Conservation (phyloP, 495 filamentous ascomycete genomes). For the Tuber umbilicatum region DNA sequence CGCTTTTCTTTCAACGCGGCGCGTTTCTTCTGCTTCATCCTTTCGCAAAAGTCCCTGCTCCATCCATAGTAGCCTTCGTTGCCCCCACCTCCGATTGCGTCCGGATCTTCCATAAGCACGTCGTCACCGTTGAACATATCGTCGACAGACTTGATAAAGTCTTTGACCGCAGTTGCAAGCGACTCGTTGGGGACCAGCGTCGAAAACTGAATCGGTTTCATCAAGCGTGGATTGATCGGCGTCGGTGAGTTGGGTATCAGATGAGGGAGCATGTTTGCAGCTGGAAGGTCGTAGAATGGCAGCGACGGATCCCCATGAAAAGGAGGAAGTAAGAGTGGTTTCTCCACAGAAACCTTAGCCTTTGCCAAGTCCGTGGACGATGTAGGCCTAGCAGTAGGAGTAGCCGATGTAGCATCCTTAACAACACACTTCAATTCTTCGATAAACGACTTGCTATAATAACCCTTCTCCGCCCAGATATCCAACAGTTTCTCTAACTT, state of each 20-base stretch:
- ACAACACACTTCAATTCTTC: conserved; percentile 51
- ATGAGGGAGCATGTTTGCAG: conserved; percentile 71
- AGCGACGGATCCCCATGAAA: conserved; percentile 66
- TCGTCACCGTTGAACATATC: conserved; percentile 51
- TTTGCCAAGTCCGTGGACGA: conserved; percentile 21
- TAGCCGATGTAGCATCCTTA: conserved; percentile 40
- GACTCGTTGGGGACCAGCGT: conserved; percentile 64
- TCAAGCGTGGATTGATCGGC: conserved; percentile 62
- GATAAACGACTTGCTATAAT: conserved; percentile 57
- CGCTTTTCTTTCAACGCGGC: conserved; percentile 30
- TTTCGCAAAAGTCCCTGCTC: conserved; percentile 71
- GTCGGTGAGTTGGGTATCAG: conserved; percentile 67
- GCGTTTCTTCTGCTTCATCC: conserved; percentile 62
- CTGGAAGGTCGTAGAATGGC: conserved; percentile 79
- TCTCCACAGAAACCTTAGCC: conserved; percentile 17
- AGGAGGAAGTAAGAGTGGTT: conserved; percentile 35
- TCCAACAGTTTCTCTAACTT: conserved; percentile 61
- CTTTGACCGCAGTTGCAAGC: conserved; percentile 60
- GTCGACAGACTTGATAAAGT: conserved; percentile 62
- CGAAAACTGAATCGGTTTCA: conserved; percentile 67
- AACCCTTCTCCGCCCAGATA: conserved; percentile 65
- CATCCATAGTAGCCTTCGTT: conserved; percentile 81
- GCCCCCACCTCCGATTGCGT: conserved; percentile 63
- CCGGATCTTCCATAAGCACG: conserved; percentile 51
- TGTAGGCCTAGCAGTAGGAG: neutral